A percentile compares a stretch with the other conserved stretches of the same genome.
These are phyloP conservation scores for Malus hybrid DNA, from an alignment of 331 rosid species.

Conservation along the genomic window DNA sequence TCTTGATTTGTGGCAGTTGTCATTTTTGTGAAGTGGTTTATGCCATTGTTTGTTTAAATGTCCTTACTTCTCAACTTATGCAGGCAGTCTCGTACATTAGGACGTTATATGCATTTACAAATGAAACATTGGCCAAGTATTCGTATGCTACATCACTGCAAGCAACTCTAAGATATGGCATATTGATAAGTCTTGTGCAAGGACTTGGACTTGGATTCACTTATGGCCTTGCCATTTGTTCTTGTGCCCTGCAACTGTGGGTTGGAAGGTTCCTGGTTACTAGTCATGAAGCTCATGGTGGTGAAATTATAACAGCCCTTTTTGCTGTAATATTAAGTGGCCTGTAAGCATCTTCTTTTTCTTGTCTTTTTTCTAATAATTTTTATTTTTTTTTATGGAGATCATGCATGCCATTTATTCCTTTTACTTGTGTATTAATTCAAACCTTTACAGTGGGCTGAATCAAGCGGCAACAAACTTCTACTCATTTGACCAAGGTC, in stretches of 20 bases:
- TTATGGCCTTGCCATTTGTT: constrained; percentile 98
- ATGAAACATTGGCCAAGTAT: constrained; percentile 95
- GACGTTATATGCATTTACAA: constrained; percentile 89
- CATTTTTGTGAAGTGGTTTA: constrained; percentile 12
- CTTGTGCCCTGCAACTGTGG: constrained; percentile 98
- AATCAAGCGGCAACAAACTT: constrained; percentile 99
- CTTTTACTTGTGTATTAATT: constrained; percentile 22
- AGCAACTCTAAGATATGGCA: constrained; percentile 98
- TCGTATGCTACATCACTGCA: constrained; percentile 96
- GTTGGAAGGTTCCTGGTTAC: constrained; percentile 86
- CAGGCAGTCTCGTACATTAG: constrained; percentile 95
- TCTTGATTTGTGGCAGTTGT: neutral
- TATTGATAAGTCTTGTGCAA: constrained; percentile 96
- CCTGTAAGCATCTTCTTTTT: constrained; percentile 61
- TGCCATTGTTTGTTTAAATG: constrained; percentile 17
- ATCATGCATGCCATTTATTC: constrained; percentile 4
- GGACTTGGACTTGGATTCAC: constrained; percentile 99
- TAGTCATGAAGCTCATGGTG: constrained; percentile 65
- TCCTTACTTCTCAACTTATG: constrained; percentile 20
- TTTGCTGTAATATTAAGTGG: constrained; percentile 97
- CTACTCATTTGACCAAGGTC: constrained; percentile 98
- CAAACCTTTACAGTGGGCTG: constrained; percentile 55
- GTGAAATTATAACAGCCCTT: constrained; percentile 86
- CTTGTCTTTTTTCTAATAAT: neutral
- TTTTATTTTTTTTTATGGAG: neutral